A percentile compares a stretch with the other conserved stretches of the same genome.
Evolutionary conservation across 192 early-diverging fungal genomes (phyloP).

Genomic region (Coemansia sp.): DNA sequence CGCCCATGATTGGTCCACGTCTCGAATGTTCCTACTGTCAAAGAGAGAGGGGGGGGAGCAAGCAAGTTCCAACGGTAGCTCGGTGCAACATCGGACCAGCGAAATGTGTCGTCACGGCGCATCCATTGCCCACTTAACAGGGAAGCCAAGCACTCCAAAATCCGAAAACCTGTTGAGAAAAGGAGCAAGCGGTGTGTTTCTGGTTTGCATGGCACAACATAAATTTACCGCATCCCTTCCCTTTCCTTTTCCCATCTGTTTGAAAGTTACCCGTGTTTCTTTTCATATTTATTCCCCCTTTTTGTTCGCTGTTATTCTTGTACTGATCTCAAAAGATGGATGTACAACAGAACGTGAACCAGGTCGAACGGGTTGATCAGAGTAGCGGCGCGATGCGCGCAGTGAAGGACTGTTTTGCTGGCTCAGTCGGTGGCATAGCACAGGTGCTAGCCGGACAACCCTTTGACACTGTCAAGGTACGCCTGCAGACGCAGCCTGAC

Average conservation of each 20-base stretch:
- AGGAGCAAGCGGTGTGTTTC: not conserved
- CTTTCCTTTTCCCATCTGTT: not conserved
- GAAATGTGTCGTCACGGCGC: too few species aligned
- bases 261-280: not conserved
- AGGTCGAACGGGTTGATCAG: not conserved
- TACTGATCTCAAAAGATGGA: conserved; percentile 1
- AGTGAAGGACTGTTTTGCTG: conserved; percentile 73
- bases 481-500: conserved; percentile 88
- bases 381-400: conserved; percentile 56
- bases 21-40: too few species aligned
- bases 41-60: too few species aligned
- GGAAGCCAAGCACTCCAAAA: too few species aligned
- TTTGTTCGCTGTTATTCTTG: conserved; percentile 1
- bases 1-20: too few species aligned
- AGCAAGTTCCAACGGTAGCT: too few species aligned
- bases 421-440: conserved; percentile 71
- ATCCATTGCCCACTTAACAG: too few species aligned
- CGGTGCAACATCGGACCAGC: too few species aligned
- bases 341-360: not conserved
- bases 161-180: not conserved
- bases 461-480: conserved; percentile 83
- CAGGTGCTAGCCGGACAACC: conserved; percentile 81
- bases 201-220: not conserved
- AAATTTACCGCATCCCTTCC: not conserved
- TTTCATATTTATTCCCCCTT: not conserved